A percentile compares a stretch with the other conserved stretches of the same genome.
Conservation (phyloP, 2,329 filamentous ascomycete genomes). For the Phaeoacremonium minimum region DNA sequence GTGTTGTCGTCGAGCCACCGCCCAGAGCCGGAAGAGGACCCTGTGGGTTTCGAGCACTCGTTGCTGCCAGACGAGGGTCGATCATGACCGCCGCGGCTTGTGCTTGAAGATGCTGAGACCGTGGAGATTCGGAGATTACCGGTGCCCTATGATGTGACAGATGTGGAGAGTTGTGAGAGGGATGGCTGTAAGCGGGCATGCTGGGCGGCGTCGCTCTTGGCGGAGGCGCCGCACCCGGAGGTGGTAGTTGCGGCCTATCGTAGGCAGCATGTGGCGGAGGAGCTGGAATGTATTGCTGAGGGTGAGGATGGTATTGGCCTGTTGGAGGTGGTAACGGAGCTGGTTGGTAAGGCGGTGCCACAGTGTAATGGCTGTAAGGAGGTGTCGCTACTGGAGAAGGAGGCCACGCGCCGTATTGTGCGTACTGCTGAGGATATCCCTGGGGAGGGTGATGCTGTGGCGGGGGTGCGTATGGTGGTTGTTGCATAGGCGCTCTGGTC, state of each 20-base stretch:
- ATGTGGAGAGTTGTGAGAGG: slow-evolving; percentile 21
- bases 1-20: slow-evolving; percentile 27
- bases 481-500: slow-evolving; percentile 65
- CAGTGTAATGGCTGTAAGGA: slow-evolving; percentile 43
- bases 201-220: slow-evolving; percentile 9
- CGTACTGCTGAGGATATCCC: slow-evolving; percentile 33
- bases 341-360: slow-evolving; percentile 17
- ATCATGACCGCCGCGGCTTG: slow-evolving; percentile 36
- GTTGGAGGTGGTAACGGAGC: slow-evolving; percentile 7
- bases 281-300: slow-evolving; percentile 17
- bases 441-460: slow-evolving; percentile 21
- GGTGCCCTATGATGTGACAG: slow-evolving; percentile 23
- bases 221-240: slow-evolving; percentile 7
- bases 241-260: slow-evolving; percentile 16
- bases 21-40: slow-evolving; percentile 39
- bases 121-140: slow-evolving; percentile 33
- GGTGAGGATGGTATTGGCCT: slow-evolving; percentile 26
- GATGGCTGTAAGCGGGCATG: slow-evolving; percentile 14
- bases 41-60: slow-evolving; percentile 30
- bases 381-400: slow-evolving; percentile 52
- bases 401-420: slow-evolving; percentile 45
- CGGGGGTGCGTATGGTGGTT: slow-evolving; percentile 9
- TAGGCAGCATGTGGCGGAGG: slow-evolving; percentile 16
- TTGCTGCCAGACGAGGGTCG: slow-evolving; percentile 28
- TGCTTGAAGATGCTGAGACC: slow-evolving; percentile 37